Evolutionary conservation across 2,329 filamentous ascomycete species (phyloP).

Genomic region (Cadophora malorum): DNA sequence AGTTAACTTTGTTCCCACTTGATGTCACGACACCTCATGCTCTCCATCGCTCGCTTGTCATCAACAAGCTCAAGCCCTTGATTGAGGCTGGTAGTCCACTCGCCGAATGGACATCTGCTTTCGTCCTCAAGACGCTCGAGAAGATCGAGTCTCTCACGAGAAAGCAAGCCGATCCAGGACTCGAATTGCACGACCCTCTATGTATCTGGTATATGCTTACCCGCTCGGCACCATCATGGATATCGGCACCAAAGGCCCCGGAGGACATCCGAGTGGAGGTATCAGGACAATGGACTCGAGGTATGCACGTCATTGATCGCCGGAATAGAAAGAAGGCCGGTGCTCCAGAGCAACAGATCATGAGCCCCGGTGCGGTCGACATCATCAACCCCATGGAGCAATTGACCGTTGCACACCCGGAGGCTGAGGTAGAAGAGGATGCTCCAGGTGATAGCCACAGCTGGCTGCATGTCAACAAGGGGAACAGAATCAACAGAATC

Average conservation of each 20-base stretch:
- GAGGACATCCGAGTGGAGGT: conserved; percentile 93
- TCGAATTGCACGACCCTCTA: conserved; percentile 77
- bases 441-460: conserved; percentile 73
- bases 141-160: conserved; percentile 70
- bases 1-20: conserved; percentile 74
- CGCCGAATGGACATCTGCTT: conserved; percentile 74
- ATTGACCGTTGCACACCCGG: conserved; percentile 50
- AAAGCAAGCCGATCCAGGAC: conserved; percentile 63
- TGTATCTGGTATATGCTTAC: conserved; percentile 81
- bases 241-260: conserved; percentile 57
- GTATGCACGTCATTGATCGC: conserved; percentile 86
- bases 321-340: conserved; percentile 63
- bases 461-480: conserved; percentile 77
- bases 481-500: conserved; percentile 82
- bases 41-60: conserved; percentile 66
- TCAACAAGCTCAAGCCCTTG: conserved; percentile 58
- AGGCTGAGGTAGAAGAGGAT: conserved; percentile 54
- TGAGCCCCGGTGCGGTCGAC: conserved; percentile 44
- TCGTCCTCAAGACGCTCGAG: conserved; percentile 72
- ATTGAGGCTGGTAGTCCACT: conserved; percentile 71
- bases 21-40: conserved; percentile 78
- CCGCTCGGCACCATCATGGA: conserved; percentile 63
- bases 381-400: conserved; percentile 46
- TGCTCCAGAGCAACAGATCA: conserved; percentile 40
- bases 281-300: conserved; percentile 89